Evolutionary conservation across 2,329 filamentous ascomycete genomes (phyloP), one percentile per base, ranked within the genome.

Genomic region (Phialophora macrospora): DNA sequence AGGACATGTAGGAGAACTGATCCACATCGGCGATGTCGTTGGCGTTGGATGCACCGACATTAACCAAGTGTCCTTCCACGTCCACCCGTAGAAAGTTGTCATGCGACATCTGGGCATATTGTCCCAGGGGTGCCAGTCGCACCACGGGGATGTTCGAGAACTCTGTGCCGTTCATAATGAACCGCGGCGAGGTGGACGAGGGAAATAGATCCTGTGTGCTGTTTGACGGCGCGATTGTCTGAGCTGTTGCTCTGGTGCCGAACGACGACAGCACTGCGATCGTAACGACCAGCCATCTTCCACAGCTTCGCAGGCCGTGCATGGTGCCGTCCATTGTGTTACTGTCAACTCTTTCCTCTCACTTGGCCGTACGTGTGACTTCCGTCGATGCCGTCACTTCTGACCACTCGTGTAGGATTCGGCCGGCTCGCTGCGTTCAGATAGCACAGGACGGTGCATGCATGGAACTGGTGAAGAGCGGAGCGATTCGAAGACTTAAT

Each of bases 1-100:
- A 81, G 49, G 76, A 77, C 60, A 81, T 71, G 55, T 77, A 77
- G 58, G 78, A 78, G 63, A 81, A 71, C 34, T 71, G 66, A 28
- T 60, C 51, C 2, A 32, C 41, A 26, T 65, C 62, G n/a, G 64
- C 34, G 20, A 68, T 62, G 9, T 65, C 44, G 46, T 72, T 71
- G 41, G 71, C 68, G 58, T 71, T 72, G 24, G 56, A 61, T 3
- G 69, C 61, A 56, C 64, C 64, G 49, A 71, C 64, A 46, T 69
- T 66, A 46, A 70, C 62, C 59, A 72, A 38, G 24, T 65, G 68
- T 7, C 69, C 70, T 22, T 60, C 46, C 4, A 67, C 67, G n/a
- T 60, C 22, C 17, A 70, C 60, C 22, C 59, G 34, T 12, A 65
- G 30, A 38, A 72, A 72, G 44, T 57, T 60, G 30, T 54, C 48